Conservation (phyloP, 164 flowering plant genomes). For the Sextonia rubra region DNA sequence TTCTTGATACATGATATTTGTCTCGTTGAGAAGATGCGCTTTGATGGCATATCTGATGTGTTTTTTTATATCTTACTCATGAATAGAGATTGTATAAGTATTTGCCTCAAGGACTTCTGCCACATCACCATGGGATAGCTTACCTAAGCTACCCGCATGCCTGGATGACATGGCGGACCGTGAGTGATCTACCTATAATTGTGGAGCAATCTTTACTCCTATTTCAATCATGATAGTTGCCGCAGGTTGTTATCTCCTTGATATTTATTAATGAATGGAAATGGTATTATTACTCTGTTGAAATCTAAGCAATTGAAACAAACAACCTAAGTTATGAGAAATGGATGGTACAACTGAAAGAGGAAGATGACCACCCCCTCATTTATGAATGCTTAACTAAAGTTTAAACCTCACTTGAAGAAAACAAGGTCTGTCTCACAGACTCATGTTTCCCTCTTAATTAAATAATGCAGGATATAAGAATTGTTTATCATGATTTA, state of each 20-base stretch:
- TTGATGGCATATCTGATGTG: not conserved
- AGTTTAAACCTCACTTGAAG: constrained; percentile 7
- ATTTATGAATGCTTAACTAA: not conserved
- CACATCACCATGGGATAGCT: too few species aligned
- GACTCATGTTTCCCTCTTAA: not conserved
- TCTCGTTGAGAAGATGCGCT: not conserved
- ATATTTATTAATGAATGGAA: not conserved
- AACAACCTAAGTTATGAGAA: constrained; percentile 6
- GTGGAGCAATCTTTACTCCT: too few species aligned
- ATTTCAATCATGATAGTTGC: not conserved
- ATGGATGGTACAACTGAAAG: not conserved
- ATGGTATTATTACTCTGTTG: not conserved
- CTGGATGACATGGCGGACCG: too few species aligned
- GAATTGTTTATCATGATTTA: not conserved
- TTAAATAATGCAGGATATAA: not conserved
- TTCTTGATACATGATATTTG: not conserved
- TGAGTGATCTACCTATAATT: too few species aligned
- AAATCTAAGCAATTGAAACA: constrained; percentile 1
- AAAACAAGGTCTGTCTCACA: not conserved
- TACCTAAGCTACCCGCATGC: too few species aligned
- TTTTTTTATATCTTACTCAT: not conserved
- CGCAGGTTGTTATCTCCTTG: not conserved
- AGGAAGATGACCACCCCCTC: not conserved
- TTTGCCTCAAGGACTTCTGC: too few species aligned
- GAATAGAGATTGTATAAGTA: too few species aligned